These are phyloP conservation scores for Discostella stelligeroides DNA, from an alignment of 108 stramenopile species.

Conservation along the genomic window DNA sequence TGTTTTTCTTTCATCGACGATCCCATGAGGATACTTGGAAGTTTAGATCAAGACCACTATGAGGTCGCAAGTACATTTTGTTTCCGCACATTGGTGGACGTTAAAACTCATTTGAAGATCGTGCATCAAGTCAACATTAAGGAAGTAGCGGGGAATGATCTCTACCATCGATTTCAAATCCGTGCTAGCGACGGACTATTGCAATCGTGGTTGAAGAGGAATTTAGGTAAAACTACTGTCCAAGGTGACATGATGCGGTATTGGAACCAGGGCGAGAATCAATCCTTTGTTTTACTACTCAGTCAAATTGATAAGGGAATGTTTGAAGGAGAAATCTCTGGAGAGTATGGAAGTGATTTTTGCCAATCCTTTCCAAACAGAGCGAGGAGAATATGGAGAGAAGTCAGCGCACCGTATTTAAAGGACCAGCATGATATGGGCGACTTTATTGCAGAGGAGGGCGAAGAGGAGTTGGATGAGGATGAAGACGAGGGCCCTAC, in stretches of 20 bases:
- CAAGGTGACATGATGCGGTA: conserved; percentile 77
- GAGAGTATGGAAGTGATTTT: conserved; percentile 46
- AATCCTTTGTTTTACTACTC: conserved; percentile 64
- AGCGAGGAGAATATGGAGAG: conserved; percentile 53
- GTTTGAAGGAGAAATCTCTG: conserved; percentile 31
- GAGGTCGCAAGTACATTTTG: conserved; percentile 70
- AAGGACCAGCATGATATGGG: conserved; percentile 49
- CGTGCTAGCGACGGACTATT: conserved; percentile 72
- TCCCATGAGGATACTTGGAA: conserved; percentile 72
- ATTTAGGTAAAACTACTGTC: conserved; percentile 27
- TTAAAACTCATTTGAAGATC: conserved; percentile 69
- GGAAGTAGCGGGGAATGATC: conserved; percentile 66
- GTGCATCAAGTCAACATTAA: conserved; percentile 63
- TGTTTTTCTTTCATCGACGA: conserved; percentile 56
- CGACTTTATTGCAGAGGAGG: conserved; percentile 67
- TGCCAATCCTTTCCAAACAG: conserved; percentile 56
- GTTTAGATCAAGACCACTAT: conserved; percentile 62
- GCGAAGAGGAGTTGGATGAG: conserved; percentile 36
- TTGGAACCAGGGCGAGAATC: conserved; percentile 71
- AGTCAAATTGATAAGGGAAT: conserved; percentile 46
- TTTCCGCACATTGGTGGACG: conserved; percentile 52
- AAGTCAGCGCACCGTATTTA: conserved; percentile 60
- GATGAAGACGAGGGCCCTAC: conserved; percentile 41
- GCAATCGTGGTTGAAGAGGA: conserved; percentile 60
- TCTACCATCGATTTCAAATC: conserved; percentile 70